Evolutionary conservation across 257 asterid species (phyloP), one percentile per base, ranked within the genome.

Genomic region (Cruciata laevipes): DNA sequence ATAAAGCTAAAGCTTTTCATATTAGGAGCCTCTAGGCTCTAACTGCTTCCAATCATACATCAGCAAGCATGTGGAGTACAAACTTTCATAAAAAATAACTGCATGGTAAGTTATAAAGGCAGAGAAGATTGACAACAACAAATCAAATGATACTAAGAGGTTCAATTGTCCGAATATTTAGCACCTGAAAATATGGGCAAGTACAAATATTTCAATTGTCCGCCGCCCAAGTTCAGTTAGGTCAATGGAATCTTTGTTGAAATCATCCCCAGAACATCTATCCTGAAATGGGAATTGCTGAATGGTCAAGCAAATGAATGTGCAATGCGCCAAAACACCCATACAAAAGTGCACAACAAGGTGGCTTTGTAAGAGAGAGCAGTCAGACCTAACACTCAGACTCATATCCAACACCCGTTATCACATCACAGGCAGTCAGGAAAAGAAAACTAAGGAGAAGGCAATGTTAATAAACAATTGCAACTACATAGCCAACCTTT

Each of bases 191-290:
- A 94, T 84, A 72, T 94, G 95, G 68, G 86, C 89, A 25, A 94
- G 82, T 69, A 88, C 85, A 72, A 88, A 88, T 76, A 87, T 86
- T 81, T 94, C 99, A 69, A 94, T 86, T 69, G 99, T 94, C 68
- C 96, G 87, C 42, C 97, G 91, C 67, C 99, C 99, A 77, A 94
- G 82, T 77, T 88, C 96, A 77, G 97, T 88, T 53, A 94, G 89
- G 62, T 85, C 95, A 69, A 85, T 76, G 69, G 91, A 85, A 76
- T 91, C 94, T 80, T 83, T 85, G 77, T 80, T 88, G 62, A 85
- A 81, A 68, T 88, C 95, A 78, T 94, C 96, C 35, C 95, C 99
- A 44, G 89, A 75, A 71, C 82, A 56, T 69, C 85, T 95, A 75
- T 90, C 99, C 99, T 94, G 69, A 71, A 79, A 67, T 14, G 77